Evolutionary conservation across 2,329 filamentous ascomycete genomes (phyloP).

Genomic region (Xylariaceae sp.): DNA sequence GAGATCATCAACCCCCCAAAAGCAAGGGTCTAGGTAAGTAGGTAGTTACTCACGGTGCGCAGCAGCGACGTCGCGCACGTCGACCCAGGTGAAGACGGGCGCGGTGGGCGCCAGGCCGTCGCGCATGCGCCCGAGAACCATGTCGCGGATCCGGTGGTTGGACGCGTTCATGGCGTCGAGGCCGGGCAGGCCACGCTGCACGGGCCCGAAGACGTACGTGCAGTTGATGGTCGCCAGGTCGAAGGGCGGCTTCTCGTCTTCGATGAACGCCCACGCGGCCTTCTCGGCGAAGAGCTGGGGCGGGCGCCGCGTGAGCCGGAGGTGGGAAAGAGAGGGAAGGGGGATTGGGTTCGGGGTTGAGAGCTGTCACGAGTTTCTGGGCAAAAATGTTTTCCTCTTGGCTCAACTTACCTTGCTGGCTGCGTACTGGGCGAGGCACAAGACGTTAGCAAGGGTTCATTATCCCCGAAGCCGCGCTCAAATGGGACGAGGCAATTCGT

Average conservation of each 20-base stretch:
- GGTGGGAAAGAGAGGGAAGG: conserved; percentile 1
- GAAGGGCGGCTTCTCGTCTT: conserved; percentile 49
- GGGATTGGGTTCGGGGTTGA: too few species aligned
- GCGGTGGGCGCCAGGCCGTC: conserved; percentile 49
- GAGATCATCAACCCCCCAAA: too few species aligned
- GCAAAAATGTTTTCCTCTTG: too few species aligned
- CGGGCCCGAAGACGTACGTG: conserved; percentile 55
- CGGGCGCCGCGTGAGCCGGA: conserved; percentile 6
- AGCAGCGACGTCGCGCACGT: conserved; percentile 53
- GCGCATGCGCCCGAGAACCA: conserved; percentile 56
- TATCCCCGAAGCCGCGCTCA: too few species aligned
- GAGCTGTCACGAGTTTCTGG: too few species aligned
- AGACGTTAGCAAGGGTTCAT: too few species aligned
- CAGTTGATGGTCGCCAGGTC: conserved; percentile 54
- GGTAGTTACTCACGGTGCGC: too few species aligned
- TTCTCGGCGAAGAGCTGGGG: conserved; percentile 56
- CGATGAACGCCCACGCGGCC: conserved; percentile 58
- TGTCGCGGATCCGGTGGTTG: conserved; percentile 57
- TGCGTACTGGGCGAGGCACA: too few species aligned
- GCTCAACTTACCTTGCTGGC: conserved; percentile 40
- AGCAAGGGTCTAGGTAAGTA: too few species aligned
- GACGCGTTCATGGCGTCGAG: conserved; percentile 64
- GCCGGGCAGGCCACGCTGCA: conserved; percentile 55
- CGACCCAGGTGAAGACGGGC: conserved; percentile 50
- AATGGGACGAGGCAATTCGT: too few species aligned